Conservation (phyloP, 768 basidiomycete genomes). For the Gymnopilus dilepis region DNA sequence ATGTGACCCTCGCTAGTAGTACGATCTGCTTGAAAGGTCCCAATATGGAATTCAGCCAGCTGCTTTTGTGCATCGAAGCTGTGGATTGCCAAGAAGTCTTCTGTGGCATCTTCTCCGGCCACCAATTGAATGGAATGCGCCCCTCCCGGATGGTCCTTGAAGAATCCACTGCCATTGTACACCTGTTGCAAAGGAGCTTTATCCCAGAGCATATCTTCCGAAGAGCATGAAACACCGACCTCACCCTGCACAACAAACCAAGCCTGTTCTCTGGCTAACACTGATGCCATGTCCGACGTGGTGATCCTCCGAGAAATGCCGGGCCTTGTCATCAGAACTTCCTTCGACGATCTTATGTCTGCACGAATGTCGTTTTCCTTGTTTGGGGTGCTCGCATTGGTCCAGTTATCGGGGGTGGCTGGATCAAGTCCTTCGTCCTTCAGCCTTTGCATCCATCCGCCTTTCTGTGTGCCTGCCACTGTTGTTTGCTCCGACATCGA, state of each 20-base stretch:
- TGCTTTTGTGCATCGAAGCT: constrained; percentile 53
- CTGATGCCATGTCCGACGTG: constrained; percentile 45
- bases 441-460: constrained; percentile 69
- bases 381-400: not conserved
- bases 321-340: constrained; percentile 50
- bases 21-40: constrained; percentile 39
- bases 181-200: constrained; percentile 31
- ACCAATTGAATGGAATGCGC: constrained; percentile 57
- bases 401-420: constrained; percentile 43
- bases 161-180: constrained; percentile 56
- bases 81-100: constrained; percentile 70
- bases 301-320: constrained; percentile 50
- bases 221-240: constrained; percentile 22
- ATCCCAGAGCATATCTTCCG: not conserved
- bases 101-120: constrained; percentile 64
- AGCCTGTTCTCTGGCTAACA: constrained; percentile 37
- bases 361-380: not conserved
- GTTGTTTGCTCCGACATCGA: not conserved
- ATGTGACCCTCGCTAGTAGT: not conserved
- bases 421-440: constrained; percentile 51
- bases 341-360: constrained; percentile 7
- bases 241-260: constrained; percentile 63
- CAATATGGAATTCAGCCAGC: constrained; percentile 58
- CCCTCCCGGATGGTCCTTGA: constrained; percentile 65
- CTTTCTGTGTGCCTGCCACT: constrained; percentile 47